Conservation (phyloP, 2,329 filamentous ascomycete species). For the Ophiosphaerella herpotricha region DNA sequence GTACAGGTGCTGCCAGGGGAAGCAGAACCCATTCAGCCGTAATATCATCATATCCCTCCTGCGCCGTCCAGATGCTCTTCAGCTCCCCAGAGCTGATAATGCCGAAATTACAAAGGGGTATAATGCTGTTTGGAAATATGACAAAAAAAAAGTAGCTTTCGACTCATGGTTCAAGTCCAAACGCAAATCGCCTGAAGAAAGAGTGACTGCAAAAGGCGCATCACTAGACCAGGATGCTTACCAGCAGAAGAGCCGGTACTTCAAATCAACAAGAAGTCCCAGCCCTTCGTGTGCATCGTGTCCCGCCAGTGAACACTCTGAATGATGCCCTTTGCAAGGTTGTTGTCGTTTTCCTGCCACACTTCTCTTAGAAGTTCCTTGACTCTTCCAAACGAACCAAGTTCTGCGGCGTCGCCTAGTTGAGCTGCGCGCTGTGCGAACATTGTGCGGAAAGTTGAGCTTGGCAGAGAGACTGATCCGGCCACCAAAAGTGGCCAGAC, state of each 20-base stretch:
- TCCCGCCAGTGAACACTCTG: constrained; percentile 91
- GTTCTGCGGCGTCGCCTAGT: constrained; percentile 76
- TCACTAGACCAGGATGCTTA: constrained; percentile 45
- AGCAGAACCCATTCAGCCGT: constrained; percentile 15
- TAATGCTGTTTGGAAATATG: constrained; percentile 47
- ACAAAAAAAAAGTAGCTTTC: constrained; percentile 38
- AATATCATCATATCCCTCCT: constrained; percentile 32
- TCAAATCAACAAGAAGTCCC: constrained; percentile 90
- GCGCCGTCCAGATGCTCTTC: constrained; percentile 31
- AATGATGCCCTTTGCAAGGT: constrained; percentile 51
- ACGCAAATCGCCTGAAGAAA: constrained; percentile 14
- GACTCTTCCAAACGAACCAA: constrained; percentile 86
- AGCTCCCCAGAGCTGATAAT: constrained; percentile 25
- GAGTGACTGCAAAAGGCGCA: constrained; percentile 22
- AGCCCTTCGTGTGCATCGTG: constrained; percentile 86
- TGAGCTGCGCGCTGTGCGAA: constrained; percentile 75
- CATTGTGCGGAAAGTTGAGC: constrained; percentile 75
- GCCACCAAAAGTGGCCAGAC: constrained; percentile 92
- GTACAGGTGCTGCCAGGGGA: constrained; percentile 18
- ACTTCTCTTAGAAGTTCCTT: constrained; percentile 78
- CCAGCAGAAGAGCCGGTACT: constrained; percentile 36
- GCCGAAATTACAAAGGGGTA: constrained; percentile 49
- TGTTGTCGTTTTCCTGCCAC: constrained; percentile 76
- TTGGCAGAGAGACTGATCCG: constrained; percentile 74
- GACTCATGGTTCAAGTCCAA: constrained; percentile 7